Conservation (phyloP, 73 alveolate genomes). For the Paramecium bursaria region DNA sequence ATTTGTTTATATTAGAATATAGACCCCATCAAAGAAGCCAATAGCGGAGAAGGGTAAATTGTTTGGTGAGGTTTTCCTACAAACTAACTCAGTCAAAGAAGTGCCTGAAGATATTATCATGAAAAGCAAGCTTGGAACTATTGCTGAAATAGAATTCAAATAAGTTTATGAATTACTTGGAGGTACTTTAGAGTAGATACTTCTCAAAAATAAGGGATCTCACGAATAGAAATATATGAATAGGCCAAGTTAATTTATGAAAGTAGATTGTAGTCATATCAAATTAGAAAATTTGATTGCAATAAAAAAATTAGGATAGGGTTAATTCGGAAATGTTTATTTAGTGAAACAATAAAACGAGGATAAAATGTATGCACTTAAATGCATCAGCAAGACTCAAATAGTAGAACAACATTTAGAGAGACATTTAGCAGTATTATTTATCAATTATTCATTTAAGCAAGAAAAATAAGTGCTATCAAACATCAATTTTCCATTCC, state of each 20-base stretch:
- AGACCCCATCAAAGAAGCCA: conserved; percentile 16
- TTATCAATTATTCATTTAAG: not conserved
- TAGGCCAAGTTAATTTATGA: conserved; percentile 39
- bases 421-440: conserved; percentile 64
- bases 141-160: conserved; percentile 41
- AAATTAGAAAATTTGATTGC: conserved; percentile 66
- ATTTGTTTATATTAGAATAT: conserved; percentile 16
- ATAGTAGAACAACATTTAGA: conserved; percentile 68
- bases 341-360: conserved; percentile 50
- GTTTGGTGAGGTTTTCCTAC: conserved; percentile 40
- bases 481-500: conserved; percentile 74
- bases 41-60: conserved; percentile 18
- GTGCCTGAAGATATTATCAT: conserved; percentile 5
- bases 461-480: conserved; percentile 70
- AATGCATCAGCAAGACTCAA: conserved; percentile 71
- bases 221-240: conserved; percentile 61
- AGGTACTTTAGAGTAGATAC: conserved; percentile 55
- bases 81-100: not conserved
- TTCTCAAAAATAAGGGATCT: conserved; percentile 57
- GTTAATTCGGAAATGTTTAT: conserved; percentile 78
- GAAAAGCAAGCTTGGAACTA: not conserved
- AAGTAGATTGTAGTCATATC: conserved; percentile 61
- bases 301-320: conserved; percentile 72
- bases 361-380: conserved; percentile 72
- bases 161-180: conserved; percentile 46